Conservation (phyloP, 257 asterid species). For the Solanum habrochaites region DNA sequence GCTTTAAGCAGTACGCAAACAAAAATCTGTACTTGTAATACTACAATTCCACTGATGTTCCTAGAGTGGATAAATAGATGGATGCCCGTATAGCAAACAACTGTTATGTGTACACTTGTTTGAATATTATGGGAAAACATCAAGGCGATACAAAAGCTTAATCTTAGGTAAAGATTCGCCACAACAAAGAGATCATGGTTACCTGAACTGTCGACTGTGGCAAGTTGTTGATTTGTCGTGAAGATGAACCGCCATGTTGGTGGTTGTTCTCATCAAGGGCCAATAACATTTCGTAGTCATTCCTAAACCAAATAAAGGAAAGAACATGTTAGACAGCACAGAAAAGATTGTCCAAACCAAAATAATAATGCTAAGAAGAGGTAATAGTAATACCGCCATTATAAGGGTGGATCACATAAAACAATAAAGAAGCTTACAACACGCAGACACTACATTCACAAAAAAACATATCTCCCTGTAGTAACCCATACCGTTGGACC, state of each 20-base stretch:
- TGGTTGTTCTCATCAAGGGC: slow-evolving; percentile 83
- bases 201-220: slow-evolving; percentile 89
- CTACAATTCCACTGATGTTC: not conserved
- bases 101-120: not conserved
- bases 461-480: not conserved
- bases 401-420: not conserved
- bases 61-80: not conserved
- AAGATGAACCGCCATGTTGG: slow-evolving; percentile 60
- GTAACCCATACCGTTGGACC: not conserved
- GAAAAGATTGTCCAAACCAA: not conserved
- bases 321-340: not conserved
- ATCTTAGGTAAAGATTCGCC: not conserved
- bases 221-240: slow-evolving; percentile 58
- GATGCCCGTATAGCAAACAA: not conserved
- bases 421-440: not conserved
- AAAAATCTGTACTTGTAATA: not conserved
- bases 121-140: not conserved
- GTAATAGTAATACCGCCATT: not conserved
- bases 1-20: not conserved
- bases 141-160: not conserved
- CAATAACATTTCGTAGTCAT: slow-evolving; percentile 85
- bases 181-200: not conserved
- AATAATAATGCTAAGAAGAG: not conserved
- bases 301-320: slow-evolving; percentile 21
- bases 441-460: not conserved